phyloP scores from a whole-genome alignment of 2,329 filamentous ascomycete genomes.

The Fusarium verrucosum region DNA sequence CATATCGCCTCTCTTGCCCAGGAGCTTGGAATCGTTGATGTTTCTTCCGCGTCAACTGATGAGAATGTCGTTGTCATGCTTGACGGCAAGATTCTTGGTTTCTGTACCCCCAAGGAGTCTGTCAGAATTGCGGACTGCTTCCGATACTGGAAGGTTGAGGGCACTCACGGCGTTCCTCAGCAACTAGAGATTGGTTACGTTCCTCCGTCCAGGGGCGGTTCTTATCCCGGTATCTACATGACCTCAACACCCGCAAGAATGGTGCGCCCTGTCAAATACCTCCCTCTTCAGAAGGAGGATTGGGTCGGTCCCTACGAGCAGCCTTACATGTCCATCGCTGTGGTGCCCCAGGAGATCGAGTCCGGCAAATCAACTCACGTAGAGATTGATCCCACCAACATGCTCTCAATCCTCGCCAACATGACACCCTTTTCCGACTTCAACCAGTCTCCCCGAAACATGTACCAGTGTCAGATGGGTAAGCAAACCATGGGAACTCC shows the following conservation, averaged over 20 bases:
- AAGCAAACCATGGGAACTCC: conserved; percentile 99
- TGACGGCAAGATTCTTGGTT: conserved; percentile 89
- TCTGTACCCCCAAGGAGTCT: conserved; percentile 86
- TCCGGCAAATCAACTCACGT: conserved; percentile 94
- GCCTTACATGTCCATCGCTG: conserved; percentile 97
- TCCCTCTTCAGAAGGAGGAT: conserved; percentile 86
- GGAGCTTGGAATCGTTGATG: conserved; percentile 80
- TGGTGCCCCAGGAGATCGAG: conserved; percentile 84
- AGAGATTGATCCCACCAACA: conserved; percentile 93
- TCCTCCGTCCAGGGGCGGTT: conserved; percentile 86
- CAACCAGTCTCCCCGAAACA: conserved; percentile 98
- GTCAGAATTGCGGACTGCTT: conserved; percentile 84
- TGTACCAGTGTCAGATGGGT: conserved; percentile 99
- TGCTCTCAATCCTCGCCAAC: conserved; percentile 96
- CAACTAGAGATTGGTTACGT: conserved; percentile 93
- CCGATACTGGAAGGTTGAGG: conserved; percentile 94
- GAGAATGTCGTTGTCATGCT: conserved; percentile 91
- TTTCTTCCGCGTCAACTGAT: conserved; percentile 79
- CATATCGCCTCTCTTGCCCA: conserved; percentile 76
- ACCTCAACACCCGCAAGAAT: conserved; percentile 86
- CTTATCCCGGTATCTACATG: conserved; percentile 96
- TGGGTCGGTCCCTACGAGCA: conserved; percentile 94
- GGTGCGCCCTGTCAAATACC: conserved; percentile 90
- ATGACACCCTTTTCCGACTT: conserved; percentile 99
- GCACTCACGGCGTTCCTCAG: conserved; percentile 78